Base-by-base conservation (phyloP, 2,329 filamentous ascomycete species). In the Gremmenia infestans region DNA sequence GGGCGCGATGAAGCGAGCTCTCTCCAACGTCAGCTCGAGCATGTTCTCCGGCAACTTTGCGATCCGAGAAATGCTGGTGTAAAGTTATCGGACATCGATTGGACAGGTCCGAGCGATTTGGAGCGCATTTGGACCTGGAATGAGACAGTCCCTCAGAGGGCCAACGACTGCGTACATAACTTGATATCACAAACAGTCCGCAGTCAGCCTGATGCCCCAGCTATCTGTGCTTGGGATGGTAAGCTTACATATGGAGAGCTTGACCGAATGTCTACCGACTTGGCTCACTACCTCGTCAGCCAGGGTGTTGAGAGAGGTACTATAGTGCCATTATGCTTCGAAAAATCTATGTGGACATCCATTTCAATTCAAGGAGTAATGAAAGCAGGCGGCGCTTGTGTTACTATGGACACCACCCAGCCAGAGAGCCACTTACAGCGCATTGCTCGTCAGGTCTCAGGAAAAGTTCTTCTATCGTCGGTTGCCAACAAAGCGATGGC, bases 321-420 rank as follows among this genome's bases (percentile, higher is more conserved):
- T 7, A 42, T 9, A n/a, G 39, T 42, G 39, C 39, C 39, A 17
- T n/a, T 42, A n/a, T 7, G 8, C n/a, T 42, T 42, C n/a, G 39
- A 42, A 75, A 12, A 66, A 72, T 1, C 72, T 78, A 14, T 70
- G 72, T 1, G 70, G 78, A 3, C 67, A 69, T 19, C 77, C 76
- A 73, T 71, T 77, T 40, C 70, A 78, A 57, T 73, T 75, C 4
- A 74, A 72, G 72, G 59, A 6, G 60, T 72, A 5, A 61, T 73
- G 4, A 70, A 70, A 40, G 62, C 67, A 4, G 70, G 69, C 15
- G 64, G 53, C 3, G 60, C 64, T 0, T 74, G 71, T 58, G 70
- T 65, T 49, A 59, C 72, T 1, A 45, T 72, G 1, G 69, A 70
- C 52, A 14, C 35, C 14, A 42, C 8, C n/a, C 39, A 48, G 45